Conservation (phyloP, 2,329 filamentous ascomycete species). For the Trichothecium sympodiale region DNA sequence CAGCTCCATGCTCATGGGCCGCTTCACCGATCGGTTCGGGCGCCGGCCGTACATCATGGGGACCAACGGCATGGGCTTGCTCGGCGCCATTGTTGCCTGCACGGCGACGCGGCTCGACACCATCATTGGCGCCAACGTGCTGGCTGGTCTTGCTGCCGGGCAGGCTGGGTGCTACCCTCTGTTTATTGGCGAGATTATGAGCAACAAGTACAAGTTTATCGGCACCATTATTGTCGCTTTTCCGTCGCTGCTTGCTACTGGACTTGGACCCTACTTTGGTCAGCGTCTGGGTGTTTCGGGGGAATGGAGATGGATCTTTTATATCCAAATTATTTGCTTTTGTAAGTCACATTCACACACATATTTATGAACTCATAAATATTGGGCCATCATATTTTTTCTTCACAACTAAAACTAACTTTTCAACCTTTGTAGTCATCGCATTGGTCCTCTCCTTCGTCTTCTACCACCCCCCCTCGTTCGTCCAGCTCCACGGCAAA, state of each 20-base stretch:
- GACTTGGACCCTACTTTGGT: conserved; percentile 10
- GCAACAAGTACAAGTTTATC: conserved; percentile 11
- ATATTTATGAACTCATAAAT: too few relatives aligned
- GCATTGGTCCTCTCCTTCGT: conserved; percentile 8
- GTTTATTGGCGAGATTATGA: conserved; percentile 11
- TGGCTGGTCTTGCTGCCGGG: conserved; percentile 9
- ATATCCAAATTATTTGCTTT: conserved; percentile 12
- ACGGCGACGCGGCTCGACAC: conserved; percentile 8
- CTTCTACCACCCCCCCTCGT: conserved; percentile 11
- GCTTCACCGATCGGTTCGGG: conserved; percentile 26
- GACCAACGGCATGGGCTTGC: conserved; percentile 9
- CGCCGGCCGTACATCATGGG: conserved; percentile 8
- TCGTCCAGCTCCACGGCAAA: conserved; percentile 11
- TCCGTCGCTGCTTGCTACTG: conserved; percentile 10
- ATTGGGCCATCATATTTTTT: too few relatives aligned
- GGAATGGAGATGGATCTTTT: conserved; percentile 12
- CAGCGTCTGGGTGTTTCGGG: conserved; percentile 7
- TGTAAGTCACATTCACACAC: conserved; percentile 2
- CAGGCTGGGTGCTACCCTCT: conserved; percentile 8
- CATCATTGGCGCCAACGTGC: conserved; percentile 10
- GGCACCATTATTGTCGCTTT: conserved; percentile 9
- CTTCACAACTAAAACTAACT: too few relatives aligned
- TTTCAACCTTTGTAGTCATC: too few relatives aligned
- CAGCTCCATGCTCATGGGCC: conserved; percentile 22
- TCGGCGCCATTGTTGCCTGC: conserved; percentile 10